Percentiles rank a stretch among this genome's conserved stretches.
Evolutionary conservation across 139 green algal species (phyloP).

Genomic region (Zygnema cylindricum): DNA sequence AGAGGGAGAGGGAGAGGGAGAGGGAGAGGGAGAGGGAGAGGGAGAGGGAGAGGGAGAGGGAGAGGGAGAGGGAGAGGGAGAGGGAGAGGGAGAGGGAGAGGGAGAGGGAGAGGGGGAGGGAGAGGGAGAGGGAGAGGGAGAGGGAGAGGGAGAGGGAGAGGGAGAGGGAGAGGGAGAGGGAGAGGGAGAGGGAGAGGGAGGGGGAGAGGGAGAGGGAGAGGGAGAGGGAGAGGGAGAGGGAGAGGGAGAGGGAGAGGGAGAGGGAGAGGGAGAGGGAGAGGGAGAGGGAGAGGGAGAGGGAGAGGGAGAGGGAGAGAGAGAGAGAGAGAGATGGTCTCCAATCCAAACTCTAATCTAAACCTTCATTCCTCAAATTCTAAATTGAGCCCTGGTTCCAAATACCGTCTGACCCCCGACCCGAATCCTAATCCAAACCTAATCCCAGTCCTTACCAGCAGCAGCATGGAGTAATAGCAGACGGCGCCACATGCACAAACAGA

Average conservation of each 20-base stretch:
- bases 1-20: neutral
- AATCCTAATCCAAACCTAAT: neutral
- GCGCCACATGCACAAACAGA: slow-evolving; percentile 51
- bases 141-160: neutral
- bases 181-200: slow-evolving; percentile 12
- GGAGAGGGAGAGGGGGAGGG: neutral
- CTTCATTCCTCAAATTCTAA: too few species aligned
- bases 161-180: neutral
- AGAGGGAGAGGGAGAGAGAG: too few species aligned
- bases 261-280: too few species aligned
- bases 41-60: too few species aligned
- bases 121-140: neutral
- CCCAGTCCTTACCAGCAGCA: slow-evolving; percentile 66
- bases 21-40: too few species aligned
- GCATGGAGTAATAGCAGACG: slow-evolving; percentile 67
- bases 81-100: neutral
- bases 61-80: too few species aligned
- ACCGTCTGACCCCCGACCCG: neutral
- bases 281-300: too few species aligned
- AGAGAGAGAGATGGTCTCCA: too few species aligned
- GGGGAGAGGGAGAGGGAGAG: neutral
- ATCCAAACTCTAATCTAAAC: too few species aligned
- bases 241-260: neutral
- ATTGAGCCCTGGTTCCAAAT: neutral
- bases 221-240: neutral